phyloP scores from a whole-genome alignment of 768 basidiomycete genomes.

The Neoboletus magnificus region DNA sequence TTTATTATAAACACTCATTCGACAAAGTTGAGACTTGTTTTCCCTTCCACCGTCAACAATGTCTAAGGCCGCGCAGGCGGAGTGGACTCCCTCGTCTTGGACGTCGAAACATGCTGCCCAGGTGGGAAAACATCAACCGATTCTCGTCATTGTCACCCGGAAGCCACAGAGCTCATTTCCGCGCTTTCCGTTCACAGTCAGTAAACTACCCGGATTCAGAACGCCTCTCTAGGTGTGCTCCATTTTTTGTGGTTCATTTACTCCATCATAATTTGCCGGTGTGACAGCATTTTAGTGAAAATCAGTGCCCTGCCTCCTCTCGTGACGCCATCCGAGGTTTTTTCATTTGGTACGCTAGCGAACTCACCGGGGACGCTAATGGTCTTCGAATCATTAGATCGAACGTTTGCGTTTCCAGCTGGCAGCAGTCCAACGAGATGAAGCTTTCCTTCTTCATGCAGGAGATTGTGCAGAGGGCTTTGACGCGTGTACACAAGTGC shows the following conservation, averaged over 20 bases:
- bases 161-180: neutral
- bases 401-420: slow-evolving; percentile 82
- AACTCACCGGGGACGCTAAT: slow-evolving; percentile 28
- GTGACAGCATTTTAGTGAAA: slow-evolving; percentile 71
- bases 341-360: slow-evolving; percentile 12
- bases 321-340: slow-evolving; percentile 89
- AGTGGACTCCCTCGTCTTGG: slow-evolving; percentile 82
- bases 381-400: slow-evolving; percentile 44
- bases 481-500: slow-evolving; percentile 82
- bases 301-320: slow-evolving; percentile 80
- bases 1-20: neutral
- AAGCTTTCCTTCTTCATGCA: slow-evolving; percentile 93
- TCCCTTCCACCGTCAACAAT: slow-evolving; percentile 1
- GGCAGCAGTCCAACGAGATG: slow-evolving; percentile 72
- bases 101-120: slow-evolving; percentile 72
- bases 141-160: neutral
- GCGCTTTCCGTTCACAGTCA: slow-evolving; percentile 39
- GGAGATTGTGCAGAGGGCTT: slow-evolving; percentile 98
- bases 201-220: slow-evolving; percentile 68
- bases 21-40: neutral
- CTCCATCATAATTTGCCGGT: neutral
- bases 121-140: slow-evolving; percentile 36
- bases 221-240: slow-evolving; percentile 53
- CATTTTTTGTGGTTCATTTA: neutral
- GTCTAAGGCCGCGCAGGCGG: slow-evolving; percentile 5